Evolutionary conservation across 345 rosid species (phyloP), one percentile per base, ranked within the genome.

Genomic region (Toxicodendron radicans): DNA sequence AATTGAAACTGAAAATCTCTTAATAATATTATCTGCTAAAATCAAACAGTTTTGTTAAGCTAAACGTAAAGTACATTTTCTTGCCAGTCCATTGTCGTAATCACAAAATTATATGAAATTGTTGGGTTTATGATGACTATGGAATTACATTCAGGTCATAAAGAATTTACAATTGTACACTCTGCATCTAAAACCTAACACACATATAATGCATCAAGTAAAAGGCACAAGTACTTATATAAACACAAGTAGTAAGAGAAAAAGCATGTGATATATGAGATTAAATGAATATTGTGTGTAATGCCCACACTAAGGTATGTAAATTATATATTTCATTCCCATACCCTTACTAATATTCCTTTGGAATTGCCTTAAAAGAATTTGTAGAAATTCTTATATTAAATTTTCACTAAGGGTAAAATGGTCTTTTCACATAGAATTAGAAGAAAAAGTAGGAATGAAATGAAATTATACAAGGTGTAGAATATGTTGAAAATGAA

Each of bases 11-110:
- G 30, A 11, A 53, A 11, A 43, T 64, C 68, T 17, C 11, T 27
- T 13, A n/a, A 21, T 0, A 69, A 35, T 6, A n/a, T 35, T 35
- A 38, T 58, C 65, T 4, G 65, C 74, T 38, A 59, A 56, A 14
- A 57, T 23, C 64, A 70, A 70, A 70, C 51, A 23, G 21, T 13
- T n/a, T 58, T 27, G 16, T 58, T 59, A 45, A 58, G 33, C 74
- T 71, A 58, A 20, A 9, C 9, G 8, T 38, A 38, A 5, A 38
- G 9, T 38, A 38, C 9, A 38, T 38, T 68, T 11, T 53, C 41
- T 45, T 58, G 73, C 30, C 73, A 56, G 51, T 56, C 43, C 43
- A 38, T 1, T 38, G 43, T 9, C 43, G 6, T 38, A 7, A 38
- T 38, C 0, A 51, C 18, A 49, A 49, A 51, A 32, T 30, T n/a